Evolutionary conservation across 1,284 basidiomycete genomes (phyloP).

Genomic region (Phaffia rhodozyma): DNA sequence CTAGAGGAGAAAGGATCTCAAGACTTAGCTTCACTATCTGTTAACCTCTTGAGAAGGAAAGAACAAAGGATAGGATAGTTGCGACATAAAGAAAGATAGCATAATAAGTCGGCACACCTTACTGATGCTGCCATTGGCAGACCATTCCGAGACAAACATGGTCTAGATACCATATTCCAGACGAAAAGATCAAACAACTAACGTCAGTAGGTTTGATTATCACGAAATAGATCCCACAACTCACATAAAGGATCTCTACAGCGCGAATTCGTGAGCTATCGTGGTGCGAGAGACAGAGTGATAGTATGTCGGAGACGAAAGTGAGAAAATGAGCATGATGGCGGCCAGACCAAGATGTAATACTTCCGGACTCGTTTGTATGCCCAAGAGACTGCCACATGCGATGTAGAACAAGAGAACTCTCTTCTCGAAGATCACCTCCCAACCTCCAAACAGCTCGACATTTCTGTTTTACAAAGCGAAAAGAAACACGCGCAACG

Average conservation of each 20-base stretch:
- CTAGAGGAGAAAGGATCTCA: slow-evolving; percentile 22
- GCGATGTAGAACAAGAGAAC: slow-evolving; percentile 66
- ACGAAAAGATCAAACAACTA: not conserved
- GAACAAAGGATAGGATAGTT: too few species aligned
- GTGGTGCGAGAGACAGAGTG: slow-evolving; percentile 87
- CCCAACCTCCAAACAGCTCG: slow-evolving; percentile 90
- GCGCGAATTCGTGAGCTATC: slow-evolving; percentile 82
- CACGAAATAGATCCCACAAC: not conserved
- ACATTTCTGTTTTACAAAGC: slow-evolving; percentile 51
- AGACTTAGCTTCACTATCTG: slow-evolving; percentile 19
- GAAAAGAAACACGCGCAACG: not conserved
- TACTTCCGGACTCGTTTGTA: slow-evolving; percentile 32
- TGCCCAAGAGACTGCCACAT: slow-evolving; percentile 82
- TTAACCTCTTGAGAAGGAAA: not conserved
- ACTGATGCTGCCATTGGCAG: slow-evolving; percentile 65
- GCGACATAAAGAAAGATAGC: too few species aligned
- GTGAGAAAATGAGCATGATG: slow-evolving; percentile 72
- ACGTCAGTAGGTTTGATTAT: not conserved
- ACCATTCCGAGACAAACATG: slow-evolving; percentile 90
- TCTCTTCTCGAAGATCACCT: slow-evolving; percentile 87
- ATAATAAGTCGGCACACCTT: slow-evolving; percentile 35
- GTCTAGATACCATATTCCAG: slow-evolving; percentile 33
- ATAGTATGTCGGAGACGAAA: slow-evolving; percentile 82
- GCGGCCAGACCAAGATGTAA: slow-evolving; percentile 19
- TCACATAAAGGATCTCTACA: slow-evolving; percentile 68